These are phyloP conservation scores for Salix caprea DNA, from an alignment of 345 rosid species.

Conservation along the genomic window DNA sequence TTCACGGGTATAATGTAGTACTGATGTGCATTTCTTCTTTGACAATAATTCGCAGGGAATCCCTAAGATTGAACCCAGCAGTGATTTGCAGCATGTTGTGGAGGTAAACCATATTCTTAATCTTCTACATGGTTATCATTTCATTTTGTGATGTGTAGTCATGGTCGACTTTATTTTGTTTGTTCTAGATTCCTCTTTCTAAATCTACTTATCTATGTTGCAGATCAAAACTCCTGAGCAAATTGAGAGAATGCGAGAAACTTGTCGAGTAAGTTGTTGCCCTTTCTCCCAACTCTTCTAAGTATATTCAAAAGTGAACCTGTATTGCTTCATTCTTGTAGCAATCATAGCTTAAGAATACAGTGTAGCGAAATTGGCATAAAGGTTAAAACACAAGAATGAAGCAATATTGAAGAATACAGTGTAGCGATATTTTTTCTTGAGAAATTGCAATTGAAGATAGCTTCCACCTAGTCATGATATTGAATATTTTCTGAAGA, in stretches of 20 bases:
- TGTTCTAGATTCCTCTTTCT: conserved; percentile 1
- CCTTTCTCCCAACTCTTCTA: background rate
- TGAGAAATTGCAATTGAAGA: no score
- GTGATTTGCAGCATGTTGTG: conserved; percentile 78
- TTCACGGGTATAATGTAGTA: background rate
- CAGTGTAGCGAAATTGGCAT: no score
- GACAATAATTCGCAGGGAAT: conserved; percentile 48
- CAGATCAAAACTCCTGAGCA: conserved; percentile 85
- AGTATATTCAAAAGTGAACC: background rate
- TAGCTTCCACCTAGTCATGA: no score
- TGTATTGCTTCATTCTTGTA: background rate
- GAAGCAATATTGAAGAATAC: no score
- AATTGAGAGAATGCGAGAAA: conserved; percentile 83
- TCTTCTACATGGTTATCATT: background rate
- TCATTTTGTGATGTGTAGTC: background rate
- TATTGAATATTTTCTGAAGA: no score
- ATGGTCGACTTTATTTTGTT: background rate
- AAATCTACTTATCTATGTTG: conserved; percentile 15
- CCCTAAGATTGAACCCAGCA: conserved; percentile 80
- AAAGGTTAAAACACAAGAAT: no score
- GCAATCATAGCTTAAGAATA: no score
- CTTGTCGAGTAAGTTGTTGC: conserved; percentile 63
- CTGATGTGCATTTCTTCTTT: background rate
- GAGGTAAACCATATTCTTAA: conserved; percentile 47
- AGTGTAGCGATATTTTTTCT: no score